Conservation (phyloP, 345 rosid genomes). For the Arabidopsis suecica region DNA sequence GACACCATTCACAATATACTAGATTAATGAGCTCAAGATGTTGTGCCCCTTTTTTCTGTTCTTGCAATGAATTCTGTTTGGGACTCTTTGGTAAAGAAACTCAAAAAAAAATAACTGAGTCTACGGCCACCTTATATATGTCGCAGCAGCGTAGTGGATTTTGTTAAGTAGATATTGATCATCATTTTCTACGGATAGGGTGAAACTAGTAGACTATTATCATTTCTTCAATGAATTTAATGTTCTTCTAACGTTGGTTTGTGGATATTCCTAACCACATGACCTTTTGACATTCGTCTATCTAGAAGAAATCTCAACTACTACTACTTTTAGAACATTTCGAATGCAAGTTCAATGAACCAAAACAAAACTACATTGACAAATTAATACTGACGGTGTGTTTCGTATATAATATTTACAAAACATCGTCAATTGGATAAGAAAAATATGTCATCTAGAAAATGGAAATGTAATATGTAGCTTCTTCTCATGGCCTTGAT, state of each 20-base stretch:
- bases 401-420: not conserved
- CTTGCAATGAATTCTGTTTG: not conserved
- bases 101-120: not conserved
- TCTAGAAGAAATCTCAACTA: not conserved
- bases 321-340: not conserved
- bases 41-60: not conserved
- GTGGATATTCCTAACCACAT: not conserved
- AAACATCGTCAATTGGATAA: not conserved
- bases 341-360: not conserved
- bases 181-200: not conserved
- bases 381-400: not conserved
- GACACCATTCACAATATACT: not conserved
- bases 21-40: not conserved
- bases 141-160: not conserved
- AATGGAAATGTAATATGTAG: not conserved
- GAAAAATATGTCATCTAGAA: not conserved
- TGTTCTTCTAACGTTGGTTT: not conserved
- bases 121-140: not conserved
- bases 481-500: not conserved
- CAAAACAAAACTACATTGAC: not conserved
- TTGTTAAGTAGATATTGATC: not conserved
- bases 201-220: not conserved
- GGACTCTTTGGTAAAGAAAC: not conserved
- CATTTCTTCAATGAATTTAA: not conserved
- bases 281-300: not conserved